A percentile compares a stretch with the other conserved stretches of the same genome.
phyloP scores from a whole-genome alignment of 2,329 filamentous ascomycete genomes.

The Ceratocystis cubensis region DNA sequence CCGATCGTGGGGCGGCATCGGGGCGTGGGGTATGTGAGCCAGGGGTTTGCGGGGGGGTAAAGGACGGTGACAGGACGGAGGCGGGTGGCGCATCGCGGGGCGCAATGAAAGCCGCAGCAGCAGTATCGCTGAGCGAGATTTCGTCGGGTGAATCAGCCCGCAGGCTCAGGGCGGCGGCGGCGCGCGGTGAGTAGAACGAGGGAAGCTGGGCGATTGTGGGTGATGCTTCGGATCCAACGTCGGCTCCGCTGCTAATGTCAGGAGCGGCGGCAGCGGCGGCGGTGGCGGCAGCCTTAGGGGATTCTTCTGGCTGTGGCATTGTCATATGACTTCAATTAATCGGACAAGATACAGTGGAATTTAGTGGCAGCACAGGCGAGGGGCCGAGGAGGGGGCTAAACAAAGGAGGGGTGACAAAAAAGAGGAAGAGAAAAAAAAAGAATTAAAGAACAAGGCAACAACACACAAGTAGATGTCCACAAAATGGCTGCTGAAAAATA shows the following conservation, averaged over 20 bases:
- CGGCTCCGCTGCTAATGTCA: neutral
- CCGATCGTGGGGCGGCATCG: conserved; percentile 35
- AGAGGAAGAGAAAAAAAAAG: neutral
- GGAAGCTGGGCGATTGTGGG: conserved; percentile 15
- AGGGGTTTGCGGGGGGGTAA: conserved; percentile 58
- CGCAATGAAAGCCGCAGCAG: conserved; percentile 20
- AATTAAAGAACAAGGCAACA: neutral
- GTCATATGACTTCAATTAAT: neutral
- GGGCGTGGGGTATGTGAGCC: conserved; percentile 42
- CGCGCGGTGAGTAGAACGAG: conserved; percentile 22
- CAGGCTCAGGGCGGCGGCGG: conserved; percentile 1
- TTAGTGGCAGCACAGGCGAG: neutral
- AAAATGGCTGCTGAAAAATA: neutral
- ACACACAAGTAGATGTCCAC: neutral
- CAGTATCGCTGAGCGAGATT: conserved; percentile 13
- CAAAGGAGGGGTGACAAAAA: neutral
- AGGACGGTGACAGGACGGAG: conserved; percentile 76
- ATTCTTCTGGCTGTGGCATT: neutral
- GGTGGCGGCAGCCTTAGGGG: neutral
- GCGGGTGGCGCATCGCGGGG: conserved; percentile 34
- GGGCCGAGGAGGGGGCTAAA: neutral
- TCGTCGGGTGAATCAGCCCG: conserved; percentile 12
- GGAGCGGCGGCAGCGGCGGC: neutral
- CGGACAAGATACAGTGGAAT: neutral
- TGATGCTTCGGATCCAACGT: neutral